Conservation (phyloP, 345 rosid species). For the Reutealis trisperma region DNA sequence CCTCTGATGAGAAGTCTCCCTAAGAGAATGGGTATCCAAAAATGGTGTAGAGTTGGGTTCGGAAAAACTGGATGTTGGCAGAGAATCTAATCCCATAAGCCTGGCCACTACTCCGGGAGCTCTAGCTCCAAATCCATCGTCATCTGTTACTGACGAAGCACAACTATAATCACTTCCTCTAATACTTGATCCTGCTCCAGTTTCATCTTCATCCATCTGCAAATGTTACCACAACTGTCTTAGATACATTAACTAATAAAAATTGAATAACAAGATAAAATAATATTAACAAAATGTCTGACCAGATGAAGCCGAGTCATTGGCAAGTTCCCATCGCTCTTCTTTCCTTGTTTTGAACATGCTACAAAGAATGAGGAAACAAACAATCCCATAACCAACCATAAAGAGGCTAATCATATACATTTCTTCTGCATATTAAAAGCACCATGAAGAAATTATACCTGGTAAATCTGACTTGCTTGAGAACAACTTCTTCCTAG, state of each 20-base stretch:
- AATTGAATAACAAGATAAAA: slow-evolving; percentile 4
- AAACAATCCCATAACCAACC: slow-evolving; percentile 15
- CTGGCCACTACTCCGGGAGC: slow-evolving; percentile 91
- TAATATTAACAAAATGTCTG: not conserved
- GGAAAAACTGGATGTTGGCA: slow-evolving; percentile 57
- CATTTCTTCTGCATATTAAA: not conserved
- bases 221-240: slow-evolving; percentile 3
- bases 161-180: slow-evolving; percentile 77
- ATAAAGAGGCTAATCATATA: slow-evolving; percentile 8
- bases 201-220: slow-evolving; percentile 77
- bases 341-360: slow-evolving; percentile 61
- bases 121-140: slow-evolving; percentile 75
- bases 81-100: slow-evolving; percentile 93
- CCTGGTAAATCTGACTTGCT: slow-evolving; percentile 73
- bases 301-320: slow-evolving; percentile 54
- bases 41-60: slow-evolving; percentile 61
- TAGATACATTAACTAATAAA: slow-evolving; percentile 2
- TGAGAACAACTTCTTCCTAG: slow-evolving; percentile 89
- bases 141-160: slow-evolving; percentile 91
- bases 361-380: slow-evolving; percentile 33
- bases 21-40: slow-evolving; percentile 62
- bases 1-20: slow-evolving; percentile 41
- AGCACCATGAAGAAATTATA: slow-evolving; percentile 17
- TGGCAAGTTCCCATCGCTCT: slow-evolving; percentile 62
- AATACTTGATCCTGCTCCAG: slow-evolving; percentile 44